Base-by-base conservation (phyloP, 164 flowering plant genomes). In the Umbilicus rupestris region DNA sequence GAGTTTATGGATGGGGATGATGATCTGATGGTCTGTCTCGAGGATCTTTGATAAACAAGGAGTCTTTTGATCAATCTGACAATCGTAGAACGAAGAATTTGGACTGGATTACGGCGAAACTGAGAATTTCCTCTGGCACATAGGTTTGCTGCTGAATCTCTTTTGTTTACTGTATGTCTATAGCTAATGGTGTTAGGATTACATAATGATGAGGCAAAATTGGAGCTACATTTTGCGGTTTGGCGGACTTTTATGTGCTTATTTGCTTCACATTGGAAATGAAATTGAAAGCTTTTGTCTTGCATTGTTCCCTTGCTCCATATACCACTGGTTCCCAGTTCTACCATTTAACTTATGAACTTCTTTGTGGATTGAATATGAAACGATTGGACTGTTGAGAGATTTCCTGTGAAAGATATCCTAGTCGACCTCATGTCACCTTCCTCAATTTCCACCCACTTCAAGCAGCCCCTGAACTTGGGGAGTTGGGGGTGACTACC, bases 1-100 rank as follows among this genome's bases (percentile, higher is more conserved):
- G 70, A 69, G 68, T 68, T 68, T 59, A 47, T 64, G 55, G 70
- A 59, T 26, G 74, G 72, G 57, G 76, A 70, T 39, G 71, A 68
- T 49, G 80, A 74, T 47, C 19, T 74, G 2, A 50, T 46, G 68
- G 75, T 70, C 35, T 65, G 71, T 46, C 16, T 69, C 7, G 65
- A 45, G 42, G 22, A 30, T n/a, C 24, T 52, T 22, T 52, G 58
- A 52, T 26, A 0, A 26, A 26, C 14, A 10, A 6, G 3, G 24
- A 22, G 14, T 24, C 4, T 22, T 24, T 20, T 11, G 30, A 22
- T 52, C 58, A 22, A 24, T 47, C 37, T 19, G 24, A 19, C 19
- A 4, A n/a, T 3, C 24, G 55, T 49, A 52, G 58, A 14, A 52
- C 9, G 24, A 52, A 52, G 58, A 26, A 52, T 52, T 52, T 24